These are phyloP conservation scores for Erysimum pusillum DNA, from an alignment of 441 rosid species.

Conservation along the genomic window DNA sequence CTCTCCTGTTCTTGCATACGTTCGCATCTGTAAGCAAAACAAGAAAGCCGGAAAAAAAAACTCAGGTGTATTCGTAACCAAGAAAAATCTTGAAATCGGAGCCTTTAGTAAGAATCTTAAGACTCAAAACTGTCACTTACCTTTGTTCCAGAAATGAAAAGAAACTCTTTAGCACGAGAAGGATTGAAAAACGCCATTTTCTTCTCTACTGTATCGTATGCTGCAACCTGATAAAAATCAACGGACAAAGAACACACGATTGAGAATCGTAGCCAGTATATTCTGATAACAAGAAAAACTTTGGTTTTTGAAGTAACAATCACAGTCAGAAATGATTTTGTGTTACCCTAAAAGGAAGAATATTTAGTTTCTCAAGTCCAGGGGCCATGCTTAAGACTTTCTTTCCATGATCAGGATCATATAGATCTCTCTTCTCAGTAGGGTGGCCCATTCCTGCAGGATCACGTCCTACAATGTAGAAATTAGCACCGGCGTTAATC, in stretches of 20 bases:
- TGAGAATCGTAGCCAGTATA: neutral
- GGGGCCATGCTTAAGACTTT: conserved; percentile 97
- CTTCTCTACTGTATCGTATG: conserved; percentile 77
- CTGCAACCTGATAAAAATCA: conserved; percentile 72
- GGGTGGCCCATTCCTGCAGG: conserved; percentile 99
- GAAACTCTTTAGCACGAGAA: conserved; percentile 81
- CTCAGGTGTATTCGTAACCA: neutral
- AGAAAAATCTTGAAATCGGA: neutral
- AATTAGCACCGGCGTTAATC: conserved; percentile 94
- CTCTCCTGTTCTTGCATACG: conserved; percentile 81
- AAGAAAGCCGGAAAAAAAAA: neutral
- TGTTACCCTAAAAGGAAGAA: conserved; percentile 87
- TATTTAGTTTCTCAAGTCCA: conserved; percentile 89
- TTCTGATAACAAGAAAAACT: conserved; percentile 12
- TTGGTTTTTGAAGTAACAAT: neutral
- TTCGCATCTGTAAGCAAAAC: conserved; percentile 69
- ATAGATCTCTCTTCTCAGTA: conserved; percentile 87
- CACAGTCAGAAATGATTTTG: neutral
- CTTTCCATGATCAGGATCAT: conserved; percentile 95
- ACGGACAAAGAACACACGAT: neutral
- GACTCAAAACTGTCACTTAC: conserved; percentile 45
- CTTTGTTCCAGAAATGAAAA: conserved; percentile 98
- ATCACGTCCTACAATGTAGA: conserved; percentile 96
- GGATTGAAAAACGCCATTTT: conserved; percentile 95
- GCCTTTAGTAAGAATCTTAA: neutral